phyloP scores from a whole-genome alignment of 2,329 filamentous ascomycete genomes.

The Diaporthe sp. region DNA sequence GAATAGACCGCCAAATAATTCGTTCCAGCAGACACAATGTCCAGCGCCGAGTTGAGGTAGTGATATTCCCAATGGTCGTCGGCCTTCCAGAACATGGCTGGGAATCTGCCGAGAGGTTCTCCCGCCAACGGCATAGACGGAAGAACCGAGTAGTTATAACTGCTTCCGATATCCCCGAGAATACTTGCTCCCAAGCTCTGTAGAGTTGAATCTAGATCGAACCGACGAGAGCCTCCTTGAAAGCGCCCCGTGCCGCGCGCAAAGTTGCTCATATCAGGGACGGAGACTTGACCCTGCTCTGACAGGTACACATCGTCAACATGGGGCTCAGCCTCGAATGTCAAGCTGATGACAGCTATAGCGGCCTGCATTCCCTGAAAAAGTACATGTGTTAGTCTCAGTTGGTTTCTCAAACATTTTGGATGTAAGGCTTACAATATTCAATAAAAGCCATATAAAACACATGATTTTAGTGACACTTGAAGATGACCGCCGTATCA shows the following conservation, averaged over 20 bases:
- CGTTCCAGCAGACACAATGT: not conserved
- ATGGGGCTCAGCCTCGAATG: slow-evolving; percentile 20
- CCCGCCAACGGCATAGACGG: not conserved
- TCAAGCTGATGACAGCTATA: slow-evolving; percentile 16
- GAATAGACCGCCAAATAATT: slow-evolving; percentile 6
- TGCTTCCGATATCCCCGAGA: not conserved
- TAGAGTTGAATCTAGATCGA: not conserved
- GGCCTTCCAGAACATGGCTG: not conserved
- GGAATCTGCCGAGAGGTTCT: not conserved
- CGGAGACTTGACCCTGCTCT: not conserved
- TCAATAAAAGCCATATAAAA: not conserved
- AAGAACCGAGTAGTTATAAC: not conserved
- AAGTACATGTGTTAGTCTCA: not conserved
- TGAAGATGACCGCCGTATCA: slow-evolving; percentile 22
- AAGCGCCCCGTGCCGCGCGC: slow-evolving; percentile 18
- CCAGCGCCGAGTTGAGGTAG: not conserved
- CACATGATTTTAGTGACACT: not conserved
- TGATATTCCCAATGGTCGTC: slow-evolving; percentile 18
- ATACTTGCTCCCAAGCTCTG: slow-evolving; percentile 22
- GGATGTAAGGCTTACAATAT: not conserved
- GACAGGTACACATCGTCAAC: slow-evolving; percentile 10
- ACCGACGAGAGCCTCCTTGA: not conserved
- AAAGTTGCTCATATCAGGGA: slow-evolving; percentile 22
- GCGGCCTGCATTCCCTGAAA: slow-evolving; percentile 3
- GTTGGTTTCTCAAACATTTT: too few species aligned